These are phyloP conservation scores for Suillus paluster DNA, from an alignment of 768 basidiomycete species.

Conservation along the genomic window DNA sequence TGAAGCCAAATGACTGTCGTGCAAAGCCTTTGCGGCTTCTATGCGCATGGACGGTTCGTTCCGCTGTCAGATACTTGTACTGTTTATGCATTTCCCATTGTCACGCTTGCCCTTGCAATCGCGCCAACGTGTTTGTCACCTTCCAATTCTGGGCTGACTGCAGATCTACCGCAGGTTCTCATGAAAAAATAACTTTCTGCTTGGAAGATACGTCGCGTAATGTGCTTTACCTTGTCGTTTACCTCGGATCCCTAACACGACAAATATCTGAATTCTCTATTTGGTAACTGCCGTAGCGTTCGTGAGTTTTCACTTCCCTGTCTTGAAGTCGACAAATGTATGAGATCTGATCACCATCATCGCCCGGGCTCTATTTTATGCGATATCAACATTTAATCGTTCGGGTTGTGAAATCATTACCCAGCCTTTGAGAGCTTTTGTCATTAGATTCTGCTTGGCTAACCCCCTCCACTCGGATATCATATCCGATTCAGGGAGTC, in stretches of 20 bases:
- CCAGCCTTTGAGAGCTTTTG: background rate
- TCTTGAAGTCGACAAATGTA: background rate
- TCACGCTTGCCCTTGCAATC: background rate
- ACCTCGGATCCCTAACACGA: background rate
- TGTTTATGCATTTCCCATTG: background rate
- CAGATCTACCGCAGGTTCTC: background rate
- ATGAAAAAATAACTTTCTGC: background rate
- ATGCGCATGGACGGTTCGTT: constrained; percentile 59
- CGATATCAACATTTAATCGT: background rate
- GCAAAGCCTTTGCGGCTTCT: constrained; percentile 19
- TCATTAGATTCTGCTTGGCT: background rate
- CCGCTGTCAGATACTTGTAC: constrained; percentile 58
- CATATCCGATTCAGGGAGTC: background rate
- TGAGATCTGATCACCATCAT: background rate
- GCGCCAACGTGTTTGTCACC: background rate
- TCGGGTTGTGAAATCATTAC: background rate
- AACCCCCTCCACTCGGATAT: background rate
- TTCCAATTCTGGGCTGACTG: background rate
- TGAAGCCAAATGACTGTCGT: constrained; percentile 64
- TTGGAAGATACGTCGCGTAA: constrained; percentile 5
- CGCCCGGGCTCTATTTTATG: background rate
- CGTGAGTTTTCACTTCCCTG: background rate
- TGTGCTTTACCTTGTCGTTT: constrained; percentile 7
- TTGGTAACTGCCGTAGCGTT: background rate
- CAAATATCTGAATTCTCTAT: background rate